Evolutionary conservation across 2,329 filamentous ascomycete genomes (phyloP).

Genomic region (Tolypocladium nubicola): DNA sequence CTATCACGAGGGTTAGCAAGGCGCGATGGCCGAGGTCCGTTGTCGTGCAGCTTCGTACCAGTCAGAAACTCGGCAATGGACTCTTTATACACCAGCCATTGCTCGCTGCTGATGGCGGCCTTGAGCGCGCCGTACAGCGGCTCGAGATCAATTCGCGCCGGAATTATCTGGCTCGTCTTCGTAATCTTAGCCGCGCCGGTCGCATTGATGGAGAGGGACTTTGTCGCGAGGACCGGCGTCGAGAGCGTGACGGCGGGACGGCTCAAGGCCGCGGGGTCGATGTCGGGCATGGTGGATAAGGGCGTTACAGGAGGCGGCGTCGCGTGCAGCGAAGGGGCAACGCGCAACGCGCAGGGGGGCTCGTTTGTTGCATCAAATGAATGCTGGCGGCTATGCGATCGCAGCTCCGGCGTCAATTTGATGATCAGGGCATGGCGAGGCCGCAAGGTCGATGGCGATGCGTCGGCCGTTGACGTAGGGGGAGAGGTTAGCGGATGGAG

Average conservation of each 20-base stretch:
- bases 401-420: conserved; percentile 24
- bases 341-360: conserved; percentile 30
- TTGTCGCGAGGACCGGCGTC: conserved; percentile 47
- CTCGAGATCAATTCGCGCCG: conserved; percentile 57
- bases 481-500: conserved; percentile 17
- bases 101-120: conserved; percentile 44
- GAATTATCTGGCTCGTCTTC: conserved; percentile 53
- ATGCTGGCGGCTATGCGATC: conserved; percentile 30
- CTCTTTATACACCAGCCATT: conserved; percentile 56
- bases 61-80: conserved; percentile 51
- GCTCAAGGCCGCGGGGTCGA: conserved; percentile 59
- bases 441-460: conserved; percentile 27
- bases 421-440: conserved; percentile 34
- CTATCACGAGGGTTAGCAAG: conserved; percentile 27
- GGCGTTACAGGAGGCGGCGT: conserved; percentile 22
- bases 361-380: conserved; percentile 34
- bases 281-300: conserved; percentile 48
- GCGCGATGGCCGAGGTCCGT: neutral
- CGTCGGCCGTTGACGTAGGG: conserved; percentile 12
- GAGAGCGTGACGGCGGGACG: conserved; percentile 47
- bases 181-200: conserved; percentile 37
- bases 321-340: conserved; percentile 36
- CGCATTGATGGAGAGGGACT: conserved; percentile 44
- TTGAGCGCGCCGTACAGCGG: conserved; percentile 54
- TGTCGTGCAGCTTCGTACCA: conserved; percentile 29